A percentile compares a stretch with the other conserved stretches of the same genome.
phyloP scores from a whole-genome alignment of 176 grass and related monocot genomes.

The Musa schizocarpa region DNA sequence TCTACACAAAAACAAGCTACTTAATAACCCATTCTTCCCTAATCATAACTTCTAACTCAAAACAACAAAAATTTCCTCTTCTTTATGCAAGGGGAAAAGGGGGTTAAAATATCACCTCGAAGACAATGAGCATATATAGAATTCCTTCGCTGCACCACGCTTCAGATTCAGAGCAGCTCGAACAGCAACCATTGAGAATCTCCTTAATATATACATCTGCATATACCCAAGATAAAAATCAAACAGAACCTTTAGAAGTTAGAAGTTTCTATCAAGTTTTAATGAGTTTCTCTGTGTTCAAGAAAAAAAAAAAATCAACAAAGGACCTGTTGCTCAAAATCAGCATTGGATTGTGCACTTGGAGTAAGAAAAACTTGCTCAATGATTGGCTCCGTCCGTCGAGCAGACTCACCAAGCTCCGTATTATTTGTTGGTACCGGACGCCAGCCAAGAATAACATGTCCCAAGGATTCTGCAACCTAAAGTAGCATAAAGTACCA shows the following conservation, averaged over 20 bases:
- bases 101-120: slow-evolving; percentile 50
- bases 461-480: slow-evolving; percentile 63
- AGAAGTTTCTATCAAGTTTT: neutral
- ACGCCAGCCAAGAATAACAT: slow-evolving; percentile 87
- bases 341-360: slow-evolving; percentile 44
- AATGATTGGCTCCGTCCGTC: slow-evolving; percentile 65
- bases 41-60: neutral
- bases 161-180: slow-evolving; percentile 46
- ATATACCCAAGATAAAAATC: slow-evolving; percentile 14
- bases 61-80: neutral
- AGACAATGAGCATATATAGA: slow-evolving; percentile 96
- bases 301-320: neutral
- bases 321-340: slow-evolving; percentile 87
- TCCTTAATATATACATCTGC: slow-evolving; percentile 82
- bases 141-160: slow-evolving; percentile 51
- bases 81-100: neutral
- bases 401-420: slow-evolving; percentile 70
- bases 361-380: slow-evolving; percentile 79
- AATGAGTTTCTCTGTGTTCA: neutral
- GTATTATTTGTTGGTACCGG: slow-evolving; percentile 70
- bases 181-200: slow-evolving; percentile 59
- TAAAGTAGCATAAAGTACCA: neutral
- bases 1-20: too few relatives aligned
- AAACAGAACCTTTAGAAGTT: neutral
- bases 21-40: too few relatives aligned